Evolutionary conservation across 2,329 filamentous ascomycete genomes (phyloP).

Genomic region (Aspergillus hiratsukae): DNA sequence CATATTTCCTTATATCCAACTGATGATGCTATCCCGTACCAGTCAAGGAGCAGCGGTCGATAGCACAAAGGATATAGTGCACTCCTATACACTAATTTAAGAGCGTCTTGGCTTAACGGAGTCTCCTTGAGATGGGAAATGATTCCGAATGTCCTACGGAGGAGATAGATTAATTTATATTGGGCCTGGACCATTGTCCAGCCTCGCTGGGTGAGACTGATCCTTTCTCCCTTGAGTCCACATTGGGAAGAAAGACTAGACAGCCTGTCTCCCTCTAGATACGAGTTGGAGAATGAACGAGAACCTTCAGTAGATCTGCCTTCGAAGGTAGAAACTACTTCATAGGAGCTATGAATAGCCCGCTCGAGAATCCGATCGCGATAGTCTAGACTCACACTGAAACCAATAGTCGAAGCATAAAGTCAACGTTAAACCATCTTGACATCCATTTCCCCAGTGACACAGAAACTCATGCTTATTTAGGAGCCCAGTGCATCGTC

Average conservation of each 20-base stretch:
- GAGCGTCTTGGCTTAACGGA: not conserved
- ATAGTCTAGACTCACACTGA: not conserved
- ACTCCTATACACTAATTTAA: not conserved
- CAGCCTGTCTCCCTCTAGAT: no score
- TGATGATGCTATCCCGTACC: no score
- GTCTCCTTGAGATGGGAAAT: not conserved
- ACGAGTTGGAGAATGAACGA: not conserved
- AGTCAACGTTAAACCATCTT: no score
- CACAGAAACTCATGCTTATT: no score
- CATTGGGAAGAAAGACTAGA: no score
- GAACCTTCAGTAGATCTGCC: not conserved
- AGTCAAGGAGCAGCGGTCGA: not conserved
- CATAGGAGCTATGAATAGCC: not conserved
- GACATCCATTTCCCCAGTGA: no score
- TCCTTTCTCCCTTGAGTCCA: no score
- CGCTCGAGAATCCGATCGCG: no score
- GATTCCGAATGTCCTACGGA: not conserved
- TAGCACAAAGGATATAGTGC: not conserved
- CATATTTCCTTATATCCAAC: no score
- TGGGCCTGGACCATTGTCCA: not conserved
- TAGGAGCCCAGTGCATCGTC: no score
- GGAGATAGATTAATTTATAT: not conserved
- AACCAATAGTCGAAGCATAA: not conserved
- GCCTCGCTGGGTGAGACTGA: no score
- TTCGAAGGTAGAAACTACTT: not conserved